phyloP scores from a whole-genome alignment of 2,329 filamentous ascomycete genomes.

The Blastomyces emzantsi region DNA sequence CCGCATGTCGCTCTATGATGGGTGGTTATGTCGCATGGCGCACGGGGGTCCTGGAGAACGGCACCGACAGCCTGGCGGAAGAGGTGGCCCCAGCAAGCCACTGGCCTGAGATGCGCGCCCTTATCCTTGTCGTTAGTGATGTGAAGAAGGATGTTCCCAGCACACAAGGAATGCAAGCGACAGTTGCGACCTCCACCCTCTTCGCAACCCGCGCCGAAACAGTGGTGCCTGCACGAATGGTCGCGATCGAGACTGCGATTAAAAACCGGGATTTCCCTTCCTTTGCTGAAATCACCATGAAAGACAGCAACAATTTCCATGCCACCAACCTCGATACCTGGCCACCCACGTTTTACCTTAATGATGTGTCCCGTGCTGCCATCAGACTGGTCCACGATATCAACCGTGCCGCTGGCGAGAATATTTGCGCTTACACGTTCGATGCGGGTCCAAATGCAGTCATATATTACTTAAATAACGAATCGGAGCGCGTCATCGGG shows the following conservation, averaged over 20 bases:
- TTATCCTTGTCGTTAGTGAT: conserved; percentile 83
- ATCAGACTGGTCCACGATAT: conserved; percentile 83
- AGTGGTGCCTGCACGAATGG: conserved; percentile 78
- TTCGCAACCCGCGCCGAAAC: conserved; percentile 66
- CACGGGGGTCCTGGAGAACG: conserved; percentile 64
- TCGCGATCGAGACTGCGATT: conserved; percentile 74
- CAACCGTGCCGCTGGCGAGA: conserved; percentile 69
- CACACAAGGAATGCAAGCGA: conserved; percentile 94
- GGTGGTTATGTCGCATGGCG: conserved; percentile 96
- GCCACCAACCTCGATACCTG: conserved; percentile 89
- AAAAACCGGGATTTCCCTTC: conserved; percentile 67
- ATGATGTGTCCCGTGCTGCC: conserved; percentile 80
- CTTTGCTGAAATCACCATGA: conserved; percentile 90
- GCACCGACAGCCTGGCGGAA: conserved; percentile 77
- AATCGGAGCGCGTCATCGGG: conserved; percentile 63
- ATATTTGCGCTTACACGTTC: conserved; percentile 89
- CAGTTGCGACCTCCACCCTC: conserved; percentile 80
- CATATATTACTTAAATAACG: conserved; percentile 83
- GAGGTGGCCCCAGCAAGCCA: conserved; percentile 80
- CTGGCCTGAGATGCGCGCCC: conserved; percentile 91
- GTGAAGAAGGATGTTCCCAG: conserved; percentile 94
- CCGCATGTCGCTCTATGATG: conserved; percentile 85
- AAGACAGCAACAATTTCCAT: conserved; percentile 95
- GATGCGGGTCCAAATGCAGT: conserved; percentile 96
- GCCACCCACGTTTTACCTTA: conserved; percentile 98